Evolutionary conservation across 441 rosid genomes (phyloP).

Genomic region (Erodium moschatum): DNA sequence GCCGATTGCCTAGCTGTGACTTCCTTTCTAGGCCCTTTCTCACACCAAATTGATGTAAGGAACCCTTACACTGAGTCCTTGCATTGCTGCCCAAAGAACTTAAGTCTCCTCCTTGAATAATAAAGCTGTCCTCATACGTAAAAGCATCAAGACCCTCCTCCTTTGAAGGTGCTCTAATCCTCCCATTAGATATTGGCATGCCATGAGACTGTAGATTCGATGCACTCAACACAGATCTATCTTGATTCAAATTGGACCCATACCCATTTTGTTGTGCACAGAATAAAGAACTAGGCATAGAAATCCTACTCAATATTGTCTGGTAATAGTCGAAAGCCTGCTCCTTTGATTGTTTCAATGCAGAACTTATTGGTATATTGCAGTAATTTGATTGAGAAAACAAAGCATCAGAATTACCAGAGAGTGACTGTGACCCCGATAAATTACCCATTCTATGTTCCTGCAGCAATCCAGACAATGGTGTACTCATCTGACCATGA

Average conservation of each 20-base stretch:
- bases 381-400: conserved; percentile 15
- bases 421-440: conserved; percentile 9
- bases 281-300: conserved; percentile 15
- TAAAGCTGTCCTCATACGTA: conserved; percentile 34
- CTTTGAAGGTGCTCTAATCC: conserved; percentile 20
- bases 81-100: conserved; percentile 13
- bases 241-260: conserved; percentile 15
- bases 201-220: neutral
- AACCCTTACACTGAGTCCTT: conserved; percentile 14
- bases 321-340: neutral
- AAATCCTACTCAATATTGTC: conserved; percentile 11
- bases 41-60: conserved; percentile 9
- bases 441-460: conserved; percentile 11
- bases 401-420: conserved; percentile 16
- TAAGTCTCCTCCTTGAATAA: conserved; percentile 32
- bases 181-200: conserved; percentile 24
- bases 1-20: conserved; percentile 22
- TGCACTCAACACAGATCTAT: conserved; percentile 17
- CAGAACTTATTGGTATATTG: conserved; percentile 16
- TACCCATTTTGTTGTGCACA: conserved; percentile 17
- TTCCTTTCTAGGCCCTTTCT: conserved; percentile 24
- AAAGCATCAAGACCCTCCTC: conserved; percentile 21
- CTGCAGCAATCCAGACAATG: conserved; percentile 17
- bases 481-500: conserved; percentile 13
- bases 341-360: conserved; percentile 16